Evolutionary conservation across 352 stramenopile genomes (phyloP), one percentile per base, ranked within the genome.

Genomic region (Elongisporangium senticosum): DNA sequence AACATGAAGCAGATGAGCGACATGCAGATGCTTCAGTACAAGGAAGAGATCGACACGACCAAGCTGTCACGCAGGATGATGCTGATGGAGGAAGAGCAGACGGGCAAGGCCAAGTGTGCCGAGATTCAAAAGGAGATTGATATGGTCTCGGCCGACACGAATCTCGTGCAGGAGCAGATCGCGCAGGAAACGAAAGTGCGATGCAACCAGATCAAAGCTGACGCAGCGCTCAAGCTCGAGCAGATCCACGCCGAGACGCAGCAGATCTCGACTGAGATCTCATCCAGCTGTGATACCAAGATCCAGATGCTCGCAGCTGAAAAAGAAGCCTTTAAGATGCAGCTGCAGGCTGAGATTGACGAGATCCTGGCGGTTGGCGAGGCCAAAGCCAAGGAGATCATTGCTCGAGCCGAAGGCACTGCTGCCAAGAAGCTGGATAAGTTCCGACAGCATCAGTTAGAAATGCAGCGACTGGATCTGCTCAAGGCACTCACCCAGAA

Each of bases 1-100:
- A 85, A 78, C 43, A 90, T 93, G 83, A 85, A 93, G 65, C 83
- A 89, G 54, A 75, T 89, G 62, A 81, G 66, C 54, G 78, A 83
- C 67, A 88, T 93, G 83, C 77, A 88, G 54, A 71, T 84, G 69
- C 65, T 93, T 55, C 65, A 73, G 26, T 79, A 79, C 65, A 78
- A 79, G 59, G 73, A 83, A 43, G 72, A 77, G 59, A 73, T 81
- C 49, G 69, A 84, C 51, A 79, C 72, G 55, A 79, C 71, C 47
- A 82, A 87, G 39, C 60, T 87, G 40, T 69, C 79, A 50, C 76
- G 79, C 47, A 59, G 53, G n/a, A 77, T 84, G 71, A 76, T 78
- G 63, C 66, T 65, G 15, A 81, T 79, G 58, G 76, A 94, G 53
- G 78, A 89, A 53, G 71, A 81, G 20, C 77, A 89, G 65, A 86